Evolutionary conservation across 257 asterid species (phyloP), one percentile per base, ranked within the genome.

Genomic region (Petunia secreta): DNA sequence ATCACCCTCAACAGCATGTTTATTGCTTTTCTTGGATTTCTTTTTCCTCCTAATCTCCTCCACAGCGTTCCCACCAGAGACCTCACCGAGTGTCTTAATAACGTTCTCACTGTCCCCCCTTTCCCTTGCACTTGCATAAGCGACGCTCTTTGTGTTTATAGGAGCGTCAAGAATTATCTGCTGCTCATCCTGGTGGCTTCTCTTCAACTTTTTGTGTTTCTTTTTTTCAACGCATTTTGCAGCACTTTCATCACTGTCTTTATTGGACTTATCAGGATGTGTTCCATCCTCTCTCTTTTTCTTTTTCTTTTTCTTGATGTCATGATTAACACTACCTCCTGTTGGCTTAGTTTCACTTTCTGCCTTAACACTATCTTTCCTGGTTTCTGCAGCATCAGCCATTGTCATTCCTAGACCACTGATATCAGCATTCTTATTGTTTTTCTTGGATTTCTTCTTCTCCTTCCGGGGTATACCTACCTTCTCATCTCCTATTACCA

Each of bases 401-500:
- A 14, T 8, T 4, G 8, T n/a, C 62, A 15, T 60, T 71, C 60
- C 77, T 46, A 11, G 59, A 69, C 59, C 43, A 10, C 6, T 46
- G 60, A 60, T 25, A n/a, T 16, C 77, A 71, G 44, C 77, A 46
- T 48, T 25, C 77, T 71, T 71, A 5, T 71, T 25, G 41, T 43
- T 48, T 50, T 73, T 71, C 77, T 71, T 48, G 77, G 62, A 71
- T 50, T 48, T 73, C 46, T 73, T 73, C 77, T 73, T 34, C 77
- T 48, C 3, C 77, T 73, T 50, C 9, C 6, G 62, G 16, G 11
- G 36, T 60, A 73, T 50, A 73, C 5, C 62, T 58, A n/a, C 40
- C 46, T 71, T 50, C 62, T 71, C 44, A 71, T 50, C 77, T 13
- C 77, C 60, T 2, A 50, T n/a, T 57, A 48, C 77, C 77, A 73